A percentile compares a stretch with the other conserved stretches of the same genome.
phyloP scores from a whole-genome alignment of 1,139 yeast genomes.

The Pichia sp. region DNA sequence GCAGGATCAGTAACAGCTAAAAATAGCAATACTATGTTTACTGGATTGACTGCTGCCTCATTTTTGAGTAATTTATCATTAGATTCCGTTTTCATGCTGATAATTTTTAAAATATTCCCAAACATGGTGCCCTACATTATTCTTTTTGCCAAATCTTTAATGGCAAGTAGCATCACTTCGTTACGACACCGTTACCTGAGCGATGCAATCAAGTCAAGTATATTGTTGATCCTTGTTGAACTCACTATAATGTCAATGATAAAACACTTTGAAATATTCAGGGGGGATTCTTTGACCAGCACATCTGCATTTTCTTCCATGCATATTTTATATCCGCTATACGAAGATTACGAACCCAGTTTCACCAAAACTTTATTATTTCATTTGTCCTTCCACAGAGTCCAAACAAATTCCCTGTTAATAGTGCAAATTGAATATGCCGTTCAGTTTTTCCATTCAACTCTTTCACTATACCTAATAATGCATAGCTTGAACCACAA shows the following conservation, averaged over 20 bases:
- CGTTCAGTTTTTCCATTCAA: slow-evolving; percentile 30
- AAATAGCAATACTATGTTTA: neutral
- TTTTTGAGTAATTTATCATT: slow-evolving; percentile 27
- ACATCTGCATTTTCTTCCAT: slow-evolving; percentile 6
- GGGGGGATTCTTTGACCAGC: slow-evolving; percentile 8
- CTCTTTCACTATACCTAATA: slow-evolving; percentile 36
- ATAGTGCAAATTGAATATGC: slow-evolving; percentile 20
- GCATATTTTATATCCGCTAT: slow-evolving; percentile 6
- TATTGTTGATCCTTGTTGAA: slow-evolving; percentile 15
- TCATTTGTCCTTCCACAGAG: slow-evolving; percentile 14
- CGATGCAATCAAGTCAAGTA: slow-evolving; percentile 19
- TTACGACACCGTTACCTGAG: slow-evolving; percentile 21
- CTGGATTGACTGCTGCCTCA: slow-evolving; percentile 20
- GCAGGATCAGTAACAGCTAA: neutral
- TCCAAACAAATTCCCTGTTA: slow-evolving; percentile 11
- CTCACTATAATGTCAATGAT: slow-evolving; percentile 8
- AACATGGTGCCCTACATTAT: slow-evolving; percentile 33
- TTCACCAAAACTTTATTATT: slow-evolving; percentile 12
- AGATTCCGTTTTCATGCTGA: slow-evolving; percentile 9
- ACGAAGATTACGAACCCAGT: slow-evolving; percentile 6
- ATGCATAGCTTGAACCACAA: slow-evolving; percentile 23
- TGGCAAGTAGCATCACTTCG: slow-evolving; percentile 45
- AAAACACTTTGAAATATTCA: slow-evolving; percentile 9
- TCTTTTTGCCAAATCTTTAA: slow-evolving; percentile 39
- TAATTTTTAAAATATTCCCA: slow-evolving; percentile 29